These are phyloP conservation scores for Penicillium sp. DNA, from an alignment of 2,329 filamentous ascomycete genomes.

Conservation along the genomic window DNA sequence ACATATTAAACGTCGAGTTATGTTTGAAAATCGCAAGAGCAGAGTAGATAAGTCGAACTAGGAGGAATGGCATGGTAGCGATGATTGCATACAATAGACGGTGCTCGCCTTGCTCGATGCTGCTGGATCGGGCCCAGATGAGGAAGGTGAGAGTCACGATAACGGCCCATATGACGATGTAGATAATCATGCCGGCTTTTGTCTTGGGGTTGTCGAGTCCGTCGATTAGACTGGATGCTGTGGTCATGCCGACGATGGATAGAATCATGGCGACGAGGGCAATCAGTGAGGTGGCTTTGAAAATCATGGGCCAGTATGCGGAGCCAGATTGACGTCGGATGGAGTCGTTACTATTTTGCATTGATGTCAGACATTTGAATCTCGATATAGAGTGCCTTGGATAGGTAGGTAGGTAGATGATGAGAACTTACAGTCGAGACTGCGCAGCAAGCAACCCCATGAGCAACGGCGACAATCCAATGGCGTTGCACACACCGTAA, in stretches of 20 bases:
- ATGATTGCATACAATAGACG: slow-evolving; percentile 25
- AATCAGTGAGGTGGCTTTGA: slow-evolving; percentile 28
- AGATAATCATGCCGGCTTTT: slow-evolving; percentile 43
- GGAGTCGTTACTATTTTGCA: slow-evolving; percentile 24
- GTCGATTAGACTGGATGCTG: slow-evolving; percentile 29
- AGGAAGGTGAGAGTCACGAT: slow-evolving; percentile 33
- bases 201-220: slow-evolving; percentile 30
- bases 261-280: slow-evolving; percentile 33
- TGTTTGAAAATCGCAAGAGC: slow-evolving; percentile 25
- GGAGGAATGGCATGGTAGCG: slow-evolving; percentile 27
- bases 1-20: slow-evolving; percentile 21
- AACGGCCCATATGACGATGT: slow-evolving; percentile 25
- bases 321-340: slow-evolving; percentile 18
- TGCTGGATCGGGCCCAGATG: slow-evolving; percentile 20
- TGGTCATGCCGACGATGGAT: slow-evolving; percentile 42
- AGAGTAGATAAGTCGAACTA: slow-evolving; percentile 30
- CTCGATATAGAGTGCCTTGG: no score
- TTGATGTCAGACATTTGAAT: slow-evolving; percentile 4
- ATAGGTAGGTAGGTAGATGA: no score
- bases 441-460: slow-evolving; percentile 16
- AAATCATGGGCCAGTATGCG: slow-evolving; percentile 22
- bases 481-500: slow-evolving; percentile 22
- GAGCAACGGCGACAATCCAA: slow-evolving; percentile 19
- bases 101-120: slow-evolving; percentile 25
- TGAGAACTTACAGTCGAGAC: slow-evolving; percentile 19